Evolutionary conservation across 1,284 basidiomycete species (phyloP), one percentile per base, ranked within the genome.

Genomic region (Ustilago shanxiensis): DNA sequence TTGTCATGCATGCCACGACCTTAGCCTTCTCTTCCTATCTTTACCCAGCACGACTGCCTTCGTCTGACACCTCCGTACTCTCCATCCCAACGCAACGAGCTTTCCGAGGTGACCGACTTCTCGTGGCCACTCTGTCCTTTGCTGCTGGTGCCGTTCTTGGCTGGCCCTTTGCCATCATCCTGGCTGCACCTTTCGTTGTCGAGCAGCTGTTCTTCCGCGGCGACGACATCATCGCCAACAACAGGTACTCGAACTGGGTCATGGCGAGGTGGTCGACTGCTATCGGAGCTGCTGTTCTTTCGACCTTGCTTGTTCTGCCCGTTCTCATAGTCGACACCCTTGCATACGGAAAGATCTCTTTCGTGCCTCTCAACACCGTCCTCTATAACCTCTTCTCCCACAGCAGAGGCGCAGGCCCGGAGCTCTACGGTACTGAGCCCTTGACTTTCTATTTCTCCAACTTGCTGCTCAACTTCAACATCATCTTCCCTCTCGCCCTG

Each of bases 351-450:
- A 90, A 90, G 68, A 87, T 91, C 44, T 89, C 90, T 1, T 87
- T 98, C 65, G 93, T 94, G 1, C 93, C 95, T 1, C 93, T 95
- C 91, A 98, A 99, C 87, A 96, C 98, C 73, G 86, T 99, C 83
- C 88, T 89, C 59, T 99, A 99, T 89, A 99, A 99, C 87, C 89
- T 99, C 74, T 93, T 99, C 86, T 87, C 87, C 1, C 65, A 75
- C 2, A 37, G 78, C 5, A 90, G 89, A 31, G 90, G 92, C 41
- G 87, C 90, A 26, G 93, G 94, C 1, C 95, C 97, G 13, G 90
- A 92, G 64, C 90, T 99, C 20, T 99, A 98, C 86, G 96, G 96
- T 53, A 94, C 92, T n/a, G 92, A 93, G 62, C 93, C 95, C 1
- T 90, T 90, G 88, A 88, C 90, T 66, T 86, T 62, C 67, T 86